Base-by-base conservation (phyloP, 495 filamentous ascomycete genomes). In the Staphylotrichum tortipilum region DNA sequence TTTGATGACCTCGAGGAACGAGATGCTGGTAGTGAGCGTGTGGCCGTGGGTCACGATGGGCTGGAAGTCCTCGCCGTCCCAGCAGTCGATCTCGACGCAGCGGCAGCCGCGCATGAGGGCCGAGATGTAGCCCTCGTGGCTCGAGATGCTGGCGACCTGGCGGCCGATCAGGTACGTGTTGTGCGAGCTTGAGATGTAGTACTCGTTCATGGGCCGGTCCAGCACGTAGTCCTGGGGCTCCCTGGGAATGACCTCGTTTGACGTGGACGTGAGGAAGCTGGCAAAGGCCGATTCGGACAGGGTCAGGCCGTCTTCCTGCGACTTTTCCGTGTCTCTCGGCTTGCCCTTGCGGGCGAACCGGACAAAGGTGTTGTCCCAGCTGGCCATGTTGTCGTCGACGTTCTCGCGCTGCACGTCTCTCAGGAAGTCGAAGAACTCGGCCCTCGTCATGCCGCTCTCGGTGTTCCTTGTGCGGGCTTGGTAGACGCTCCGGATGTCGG, bases 121-220 rank as follows among this genome's bases (percentile, higher is more conserved):
- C 44, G 78, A 80, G 59, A 97, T 91, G 67, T 98, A 98, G 22
- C 86, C 88, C 63, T 98, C 92, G 10, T 89, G 83, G 55, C 89
- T 96, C 17, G 92, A 95, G 31, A 84, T 79, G 21, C 89, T 89
- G 24, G 80, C 83, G 9, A 97, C 83, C 65, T 98, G 92, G 19
- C 89, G 82, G 15, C 92, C 92, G 21, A 92, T 69, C 10, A 98
- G 81, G 60, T 98, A 98, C 9, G 92, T 97, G 66, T 98, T 98
- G 73, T 98, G 92, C 15, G 91, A 96, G 72, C 89, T 95, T 4
- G 91, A 96, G 53, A 97, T 92, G 77, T 89, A 96, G 61, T 98
- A 98, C 59, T 98, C 92, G 63, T 95, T 95, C 61, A 98, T 68
- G 0, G 92, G 92, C 24, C 86, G 81, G 55, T 92, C 80, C 40